Evolutionary conservation across 78 protist species (phyloP), one percentile per base, ranked within the genome.

Genomic region (Trichosphaerium sp.): DNA sequence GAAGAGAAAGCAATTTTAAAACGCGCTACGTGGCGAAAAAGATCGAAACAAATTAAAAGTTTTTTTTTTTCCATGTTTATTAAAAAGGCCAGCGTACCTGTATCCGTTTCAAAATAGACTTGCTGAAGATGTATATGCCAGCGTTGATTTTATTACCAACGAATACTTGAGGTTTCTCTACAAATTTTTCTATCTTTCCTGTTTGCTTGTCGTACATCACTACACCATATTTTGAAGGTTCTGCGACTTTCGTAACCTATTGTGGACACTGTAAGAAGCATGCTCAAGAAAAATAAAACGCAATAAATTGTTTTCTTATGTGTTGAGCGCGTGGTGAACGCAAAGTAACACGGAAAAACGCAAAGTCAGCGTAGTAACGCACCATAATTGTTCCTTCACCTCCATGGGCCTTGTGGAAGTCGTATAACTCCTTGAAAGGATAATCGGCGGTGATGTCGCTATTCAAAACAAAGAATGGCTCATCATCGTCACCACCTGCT

Each of bases 201-300:
- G 15, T 48, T 32, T 80, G 71, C 14, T 64, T 82, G 58, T 74
- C 73, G 31, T 66, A 31, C 32, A 94, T 94, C 0, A 92, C 93
- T 11, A 93, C 97, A 25, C 97, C 97, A 29, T 90, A 90, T 71
- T 90, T 93, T 32, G 87, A 70, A 1, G 97, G 97, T 59, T 94
- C 97, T 28, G 86, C 90, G 2, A 94, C 97, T 58, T 52, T 25
- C 52, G 93, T 88, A 18, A 62, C 84, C 47, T 56, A 31, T 38
- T n/a, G n/a, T n/a, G n/a, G n/a, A n/a, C n/a, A n/a, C n/a, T n/a
- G n/a, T n/a, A n/a, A n/a, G n/a, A n/a, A n/a, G n/a, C n/a, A n/a
- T n/a, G n/a, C n/a, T n/a, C n/a, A n/a, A n/a, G n/a, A n/a, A n/a
- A n/a, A n/a, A n/a, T n/a, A n/a, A n/a, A n/a, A n/a, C n/a, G n/a